A percentile compares a stretch with the other conserved stretches of the same genome.
phyloP scores from a whole-genome alignment of 495 filamentous ascomycete species.

The Xeromyces bisporus region DNA sequence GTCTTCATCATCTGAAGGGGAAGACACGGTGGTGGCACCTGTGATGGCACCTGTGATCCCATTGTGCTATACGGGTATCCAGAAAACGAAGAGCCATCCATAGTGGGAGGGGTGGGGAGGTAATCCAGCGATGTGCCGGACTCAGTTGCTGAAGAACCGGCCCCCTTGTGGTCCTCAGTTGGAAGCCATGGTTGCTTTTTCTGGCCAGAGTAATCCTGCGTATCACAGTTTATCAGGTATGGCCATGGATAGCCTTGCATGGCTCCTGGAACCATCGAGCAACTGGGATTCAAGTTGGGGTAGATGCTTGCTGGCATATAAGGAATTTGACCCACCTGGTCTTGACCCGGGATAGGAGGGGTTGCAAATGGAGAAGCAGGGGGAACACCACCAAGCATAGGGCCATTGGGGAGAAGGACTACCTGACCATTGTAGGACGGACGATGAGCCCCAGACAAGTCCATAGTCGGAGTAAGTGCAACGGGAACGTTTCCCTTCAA shows the following conservation, averaged over 20 bases:
- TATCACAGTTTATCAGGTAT: constrained; percentile 15
- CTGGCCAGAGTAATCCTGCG: constrained; percentile 4
- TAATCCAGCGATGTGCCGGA: constrained; percentile 10
- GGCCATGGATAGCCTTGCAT: constrained; percentile 16
- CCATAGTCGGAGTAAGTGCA: constrained; percentile 13
- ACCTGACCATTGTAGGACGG: constrained; percentile 14
- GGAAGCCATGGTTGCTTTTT: constrained; percentile 8
- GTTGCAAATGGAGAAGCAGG: constrained; percentile 11
- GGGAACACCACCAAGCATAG: constrained; percentile 12
- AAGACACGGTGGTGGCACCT: constrained; percentile 11
- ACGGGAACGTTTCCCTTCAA: constrained; percentile 10
- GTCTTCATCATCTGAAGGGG: constrained; percentile 29
- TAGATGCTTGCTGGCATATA: constrained; percentile 15
- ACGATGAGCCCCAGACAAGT: constrained; percentile 13
- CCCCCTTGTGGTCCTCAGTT: constrained; percentile 12
- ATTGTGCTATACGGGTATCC: constrained; percentile 11
- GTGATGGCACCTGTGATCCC: constrained; percentile 10
- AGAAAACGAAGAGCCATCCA: constrained; percentile 11
- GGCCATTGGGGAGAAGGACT: constrained; percentile 15
- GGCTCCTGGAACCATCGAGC: constrained; percentile 9
- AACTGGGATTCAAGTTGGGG: constrained; percentile 7
- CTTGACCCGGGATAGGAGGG: constrained; percentile 10
- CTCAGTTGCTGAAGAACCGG: constrained; percentile 6
- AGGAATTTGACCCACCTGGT: constrained; percentile 16
- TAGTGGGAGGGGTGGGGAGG: constrained; percentile 6